These are phyloP conservation scores for Choanephora cucurbitarum DNA, from an alignment of 371 early-diverging fungal genomes.

Conservation along the genomic window DNA sequence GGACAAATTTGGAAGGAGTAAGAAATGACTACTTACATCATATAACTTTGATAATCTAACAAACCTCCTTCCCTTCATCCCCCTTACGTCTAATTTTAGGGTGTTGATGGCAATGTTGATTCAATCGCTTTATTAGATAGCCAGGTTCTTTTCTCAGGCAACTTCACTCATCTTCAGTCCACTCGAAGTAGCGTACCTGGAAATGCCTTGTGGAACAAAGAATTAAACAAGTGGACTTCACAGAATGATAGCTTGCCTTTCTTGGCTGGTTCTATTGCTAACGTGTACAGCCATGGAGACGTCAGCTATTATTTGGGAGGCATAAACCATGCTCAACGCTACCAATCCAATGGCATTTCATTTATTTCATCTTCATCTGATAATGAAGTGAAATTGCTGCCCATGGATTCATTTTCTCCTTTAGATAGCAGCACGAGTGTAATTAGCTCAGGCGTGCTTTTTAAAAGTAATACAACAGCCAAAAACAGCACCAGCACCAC, in stretches of 20 bases:
- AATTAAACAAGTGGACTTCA: slow-evolving; percentile 14
- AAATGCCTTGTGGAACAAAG: slow-evolving; percentile 37
- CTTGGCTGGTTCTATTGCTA: slow-evolving; percentile 31
- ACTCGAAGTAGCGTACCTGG: slow-evolving; percentile 18
- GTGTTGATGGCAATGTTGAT: slow-evolving; percentile 38
- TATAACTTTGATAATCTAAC: slow-evolving; percentile 1
- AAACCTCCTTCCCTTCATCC: too few relatives aligned
- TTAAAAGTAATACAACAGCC: slow-evolving; percentile 24
- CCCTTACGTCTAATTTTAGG: too few relatives aligned
- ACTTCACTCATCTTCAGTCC: slow-evolving; percentile 19
- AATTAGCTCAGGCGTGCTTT: slow-evolving; percentile 38
- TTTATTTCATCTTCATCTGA: slow-evolving; percentile 19
- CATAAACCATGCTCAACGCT: slow-evolving; percentile 37
- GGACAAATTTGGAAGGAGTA: slow-evolving; percentile 34
- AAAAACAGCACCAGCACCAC: slow-evolving; percentile 9
- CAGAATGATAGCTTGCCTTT: slow-evolving; percentile 21
- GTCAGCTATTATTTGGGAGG: slow-evolving; percentile 36
- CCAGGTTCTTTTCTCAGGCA: slow-evolving; percentile 35
- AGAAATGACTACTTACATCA: not conserved
- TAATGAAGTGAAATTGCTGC: not conserved
- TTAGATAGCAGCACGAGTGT: slow-evolving; percentile 9
- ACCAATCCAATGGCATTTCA: slow-evolving; percentile 39
- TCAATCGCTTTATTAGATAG: slow-evolving; percentile 9
- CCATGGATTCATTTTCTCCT: slow-evolving; percentile 39
- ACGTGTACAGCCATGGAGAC: not conserved